Conservation (phyloP, 2,329 filamentous ascomycete species). For the Calonectria henricotiae region DNA sequence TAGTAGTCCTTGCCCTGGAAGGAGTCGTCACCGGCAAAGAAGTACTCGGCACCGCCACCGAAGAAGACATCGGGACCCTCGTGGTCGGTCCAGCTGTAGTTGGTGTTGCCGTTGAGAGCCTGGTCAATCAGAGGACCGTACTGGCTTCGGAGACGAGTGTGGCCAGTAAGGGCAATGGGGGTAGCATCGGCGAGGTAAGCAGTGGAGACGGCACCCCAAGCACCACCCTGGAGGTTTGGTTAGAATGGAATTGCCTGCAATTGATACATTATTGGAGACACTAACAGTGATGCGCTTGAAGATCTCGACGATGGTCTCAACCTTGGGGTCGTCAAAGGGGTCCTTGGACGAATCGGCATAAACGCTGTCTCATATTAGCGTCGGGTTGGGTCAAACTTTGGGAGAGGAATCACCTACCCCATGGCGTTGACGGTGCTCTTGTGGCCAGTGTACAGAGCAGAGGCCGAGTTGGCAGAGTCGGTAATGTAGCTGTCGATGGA, state of each 20-base stretch:
- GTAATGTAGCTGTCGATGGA: slow-evolving; percentile 90
- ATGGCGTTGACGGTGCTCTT: slow-evolving; percentile 89
- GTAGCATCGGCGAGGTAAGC: slow-evolving; percentile 88
- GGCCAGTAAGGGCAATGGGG: slow-evolving; percentile 81
- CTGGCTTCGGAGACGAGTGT: slow-evolving; percentile 79
- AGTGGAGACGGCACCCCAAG: slow-evolving; percentile 82
- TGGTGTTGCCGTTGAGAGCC: slow-evolving; percentile 81
- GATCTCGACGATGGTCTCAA: slow-evolving; percentile 87
- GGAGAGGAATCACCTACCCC: slow-evolving; percentile 63
- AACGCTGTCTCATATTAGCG: slow-evolving; percentile 62
- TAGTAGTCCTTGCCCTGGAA: slow-evolving; percentile 86
- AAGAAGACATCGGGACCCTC: slow-evolving; percentile 86
- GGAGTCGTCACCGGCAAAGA: slow-evolving; percentile 76
- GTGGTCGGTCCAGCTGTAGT: slow-evolving; percentile 86
- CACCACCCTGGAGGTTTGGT: slow-evolving; percentile 61
- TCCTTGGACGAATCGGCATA: slow-evolving; percentile 84
- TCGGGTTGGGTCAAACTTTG: no score
- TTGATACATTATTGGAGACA: slow-evolving; percentile 37
- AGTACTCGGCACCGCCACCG: slow-evolving; percentile 87
- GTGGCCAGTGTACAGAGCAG: slow-evolving; percentile 86
- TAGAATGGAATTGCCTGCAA: slow-evolving; percentile 24
- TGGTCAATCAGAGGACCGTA: slow-evolving; percentile 84
- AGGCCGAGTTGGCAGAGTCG: slow-evolving; percentile 88
- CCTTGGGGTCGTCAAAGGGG: slow-evolving; percentile 86
- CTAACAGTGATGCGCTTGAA: slow-evolving; percentile 79